A percentile compares a stretch with the other conserved stretches of the same genome.
phyloP scores from a whole-genome alignment of 2,329 filamentous ascomycete species.

The Mycocentrospora acerina region DNA sequence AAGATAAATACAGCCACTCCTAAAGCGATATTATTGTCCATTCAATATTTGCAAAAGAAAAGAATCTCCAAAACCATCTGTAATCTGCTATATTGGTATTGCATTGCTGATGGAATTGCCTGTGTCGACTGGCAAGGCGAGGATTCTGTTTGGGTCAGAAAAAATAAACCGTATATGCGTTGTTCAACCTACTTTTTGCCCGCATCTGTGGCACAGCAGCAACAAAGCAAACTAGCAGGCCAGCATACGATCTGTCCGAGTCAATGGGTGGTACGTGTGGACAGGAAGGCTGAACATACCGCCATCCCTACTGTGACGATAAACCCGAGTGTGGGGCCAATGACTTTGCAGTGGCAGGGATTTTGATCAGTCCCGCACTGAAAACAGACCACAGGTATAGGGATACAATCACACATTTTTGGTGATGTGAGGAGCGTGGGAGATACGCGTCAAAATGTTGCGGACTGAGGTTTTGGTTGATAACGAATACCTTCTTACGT shows the following conservation, averaged over 20 bases:
- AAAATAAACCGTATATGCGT: background rate
- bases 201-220: conserved; percentile 56
- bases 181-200: conserved; percentile 52
- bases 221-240: conserved; percentile 57
- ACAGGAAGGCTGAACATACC: conserved; percentile 38
- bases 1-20: too few species aligned
- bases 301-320: conserved; percentile 51
- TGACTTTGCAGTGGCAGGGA: conserved; percentile 58
- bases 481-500: too few species aligned
- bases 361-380: conserved; percentile 59
- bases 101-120: conserved; percentile 53
- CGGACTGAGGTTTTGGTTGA: too few species aligned
- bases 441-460: too few species aligned
- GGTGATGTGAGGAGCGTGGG: background rate
- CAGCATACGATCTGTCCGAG: conserved; percentile 53
- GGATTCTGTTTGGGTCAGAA: conserved; percentile 45
- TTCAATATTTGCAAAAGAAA: too few species aligned
- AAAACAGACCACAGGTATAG: conserved; percentile 55
- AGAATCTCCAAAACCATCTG: background rate
- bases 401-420: conserved; percentile 41
- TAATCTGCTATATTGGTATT: conserved; percentile 45
- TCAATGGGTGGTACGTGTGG: conserved; percentile 11
- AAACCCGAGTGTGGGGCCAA: conserved; percentile 58
- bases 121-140: conserved; percentile 55
- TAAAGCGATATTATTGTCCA: too few species aligned